Conservation (phyloP, 805 yeast species). For the Nakazawaea holstii region DNA sequence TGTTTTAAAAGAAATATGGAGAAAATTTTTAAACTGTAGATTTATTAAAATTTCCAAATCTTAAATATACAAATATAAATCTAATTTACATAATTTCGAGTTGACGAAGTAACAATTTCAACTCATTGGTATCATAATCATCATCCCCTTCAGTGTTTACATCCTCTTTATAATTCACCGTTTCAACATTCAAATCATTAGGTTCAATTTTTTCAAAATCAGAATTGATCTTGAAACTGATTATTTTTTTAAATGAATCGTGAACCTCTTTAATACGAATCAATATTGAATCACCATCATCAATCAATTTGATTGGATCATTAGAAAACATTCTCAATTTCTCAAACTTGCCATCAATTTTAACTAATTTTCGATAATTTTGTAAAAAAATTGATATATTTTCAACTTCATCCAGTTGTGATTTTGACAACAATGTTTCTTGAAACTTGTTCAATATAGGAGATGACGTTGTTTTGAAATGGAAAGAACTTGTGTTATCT, state of each 20-base stretch:
- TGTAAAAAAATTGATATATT: background rate
- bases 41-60: no score
- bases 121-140: background rate
- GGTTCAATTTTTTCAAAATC: background rate
- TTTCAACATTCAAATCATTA: no score
- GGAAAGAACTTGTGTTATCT: background rate
- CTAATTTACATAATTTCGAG: background rate
- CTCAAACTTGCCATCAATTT: background rate
- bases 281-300: background rate
- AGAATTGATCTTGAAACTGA: background rate
- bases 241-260: background rate
- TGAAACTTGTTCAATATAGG: background rate
- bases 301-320: background rate
- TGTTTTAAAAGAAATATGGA: no score
- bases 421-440: background rate
- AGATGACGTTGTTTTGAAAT: background rate
- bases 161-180: background rate
- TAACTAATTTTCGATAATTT: background rate
- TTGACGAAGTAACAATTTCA: background rate
- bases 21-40: no score
- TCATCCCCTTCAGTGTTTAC: background rate
- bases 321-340: constrained; percentile 1
- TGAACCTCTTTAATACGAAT: background rate
- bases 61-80: background rate
- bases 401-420: background rate